Evolutionary conservation across 2,329 filamentous ascomycete genomes (phyloP).

Genomic region (Botrytis elliptica): DNA sequence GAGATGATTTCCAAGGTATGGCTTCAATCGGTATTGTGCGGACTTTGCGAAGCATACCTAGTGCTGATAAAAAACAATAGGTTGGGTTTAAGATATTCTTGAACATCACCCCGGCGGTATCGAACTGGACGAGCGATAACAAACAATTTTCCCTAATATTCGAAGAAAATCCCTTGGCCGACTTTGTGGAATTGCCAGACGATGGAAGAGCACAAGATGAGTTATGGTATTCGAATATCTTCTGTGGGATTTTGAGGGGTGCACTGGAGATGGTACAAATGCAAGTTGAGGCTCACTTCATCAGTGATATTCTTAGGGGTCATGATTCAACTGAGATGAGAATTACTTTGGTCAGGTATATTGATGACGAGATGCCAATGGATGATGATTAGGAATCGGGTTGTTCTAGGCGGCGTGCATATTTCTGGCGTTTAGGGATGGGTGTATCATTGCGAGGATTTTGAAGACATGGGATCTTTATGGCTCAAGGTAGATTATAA

Average conservation of each 20-base stretch:
- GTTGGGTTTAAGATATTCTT: slow-evolving; percentile 99
- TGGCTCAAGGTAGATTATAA: slow-evolving; percentile 11
- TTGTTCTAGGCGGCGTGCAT: background rate
- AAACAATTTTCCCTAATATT: slow-evolving; percentile 96
- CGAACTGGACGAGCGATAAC: slow-evolving; percentile 94
- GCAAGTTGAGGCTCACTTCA: slow-evolving; percentile 96
- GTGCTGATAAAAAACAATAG: slow-evolving; percentile 45
- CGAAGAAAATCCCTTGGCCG: slow-evolving; percentile 93
- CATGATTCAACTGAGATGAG: slow-evolving; percentile 98
- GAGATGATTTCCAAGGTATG: slow-evolving; percentile 90
- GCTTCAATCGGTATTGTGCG: background rate
- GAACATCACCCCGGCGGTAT: slow-evolving; percentile 89
- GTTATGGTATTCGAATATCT: slow-evolving; percentile 96
- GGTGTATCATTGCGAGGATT: slow-evolving; percentile 17
- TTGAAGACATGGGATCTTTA: slow-evolving; percentile 13
- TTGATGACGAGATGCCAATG: slow-evolving; percentile 95
- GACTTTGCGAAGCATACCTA: background rate
- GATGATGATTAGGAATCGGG: slow-evolving; percentile 72
- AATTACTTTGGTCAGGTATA: slow-evolving; percentile 86
- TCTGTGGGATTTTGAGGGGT: slow-evolving; percentile 88
- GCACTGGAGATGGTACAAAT: slow-evolving; percentile 99
- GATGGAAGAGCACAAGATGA: slow-evolving; percentile 95
- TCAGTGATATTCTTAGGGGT: slow-evolving; percentile 87
- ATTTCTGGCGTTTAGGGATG: slow-evolving; percentile 16
- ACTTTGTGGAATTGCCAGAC: slow-evolving; percentile 96